Base-by-base conservation (phyloP, 148 eudicot species). In the Silene latifolia region DNA sequence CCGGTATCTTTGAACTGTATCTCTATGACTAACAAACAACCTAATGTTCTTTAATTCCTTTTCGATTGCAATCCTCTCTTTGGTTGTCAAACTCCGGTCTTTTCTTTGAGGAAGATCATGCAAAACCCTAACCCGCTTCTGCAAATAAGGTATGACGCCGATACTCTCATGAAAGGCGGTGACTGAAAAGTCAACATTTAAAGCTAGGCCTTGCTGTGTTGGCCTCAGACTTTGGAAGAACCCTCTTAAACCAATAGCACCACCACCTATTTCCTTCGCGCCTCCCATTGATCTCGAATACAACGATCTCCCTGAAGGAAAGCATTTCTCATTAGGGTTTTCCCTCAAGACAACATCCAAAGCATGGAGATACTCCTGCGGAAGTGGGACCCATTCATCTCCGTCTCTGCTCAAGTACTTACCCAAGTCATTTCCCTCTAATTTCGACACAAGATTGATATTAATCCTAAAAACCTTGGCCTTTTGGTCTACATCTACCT, bases 91-190 rank as follows among this genome's bases (percentile, higher is more conserved):
- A 64, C 48, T 35, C 76, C 83, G 86, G 0, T 83, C 83, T 78
- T 80, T 89, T 44, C 66, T 86, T 24, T 78, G 76, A 13, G 80
- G 74, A 72, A 91, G 80, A 75, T 91, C 87, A 5, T 82, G 84
- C 42, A 94, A 78, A 81, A 82, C 90, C 74, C 85, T 87, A 14
- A 94, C 48, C 27, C 91, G 86, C 76, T 90, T 94, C 74, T 85
- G 86, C 77, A 94, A 84, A 72, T 89, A 94, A 53, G 85, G 74
- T 67, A 94, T 82, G 74, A 91, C 88, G 2, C 96, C 96, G 5
- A 89, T 89, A 68, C 97, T 87, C 83, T 94, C 98, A 23, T 94
- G 97, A 77, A 94, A 94, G 57, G 98, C 97, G 4, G 97, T 91
- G 32, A 94, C 98, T 0, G 98, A 90, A 42, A 89, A 85, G 72